Conservation (phyloP, 495 filamentous ascomycete genomes). For the Penicillium crystallinum region DNA sequence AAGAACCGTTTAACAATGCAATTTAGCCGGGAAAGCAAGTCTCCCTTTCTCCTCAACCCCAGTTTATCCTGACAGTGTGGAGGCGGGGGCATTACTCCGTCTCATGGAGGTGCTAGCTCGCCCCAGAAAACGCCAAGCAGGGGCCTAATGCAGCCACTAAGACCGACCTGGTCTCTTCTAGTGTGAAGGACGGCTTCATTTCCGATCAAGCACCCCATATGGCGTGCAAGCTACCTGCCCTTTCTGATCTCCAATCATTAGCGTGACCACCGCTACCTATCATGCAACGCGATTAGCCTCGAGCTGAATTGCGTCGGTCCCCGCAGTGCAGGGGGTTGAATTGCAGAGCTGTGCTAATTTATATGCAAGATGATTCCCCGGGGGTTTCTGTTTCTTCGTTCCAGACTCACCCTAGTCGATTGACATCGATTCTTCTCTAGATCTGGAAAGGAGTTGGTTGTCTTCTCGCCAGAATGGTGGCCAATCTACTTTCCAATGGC, state of each 20-base stretch:
- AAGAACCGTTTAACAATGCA: neutral
- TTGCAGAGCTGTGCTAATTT: neutral
- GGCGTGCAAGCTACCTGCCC: neutral
- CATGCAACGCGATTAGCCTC: neutral
- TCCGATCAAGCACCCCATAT: conserved; percentile 1
- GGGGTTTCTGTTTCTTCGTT: neutral
- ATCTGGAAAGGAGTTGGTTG: neutral
- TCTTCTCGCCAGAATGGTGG: conserved; percentile 17
- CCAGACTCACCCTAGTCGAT: neutral
- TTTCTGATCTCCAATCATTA: neutral
- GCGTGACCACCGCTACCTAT: neutral
- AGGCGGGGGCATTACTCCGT: conserved; percentile 17
- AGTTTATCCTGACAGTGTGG: neutral
- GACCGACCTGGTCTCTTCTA: neutral
- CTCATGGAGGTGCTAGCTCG: conserved; percentile 14
- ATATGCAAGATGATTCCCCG: conserved; percentile 1
- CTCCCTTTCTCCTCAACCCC: neutral
- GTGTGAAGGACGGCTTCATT: conserved; percentile 4
- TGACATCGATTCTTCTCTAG: neutral
- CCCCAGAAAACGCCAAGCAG: neutral
- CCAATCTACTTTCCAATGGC: conserved; percentile 21
- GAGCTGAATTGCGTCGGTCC: neutral
- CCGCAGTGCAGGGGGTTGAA: neutral
- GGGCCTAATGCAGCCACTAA: conserved; percentile 3
- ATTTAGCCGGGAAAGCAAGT: conserved; percentile 16